Base-by-base conservation (phyloP, 75 land plant species). In the Gnetum montanum region DNA sequence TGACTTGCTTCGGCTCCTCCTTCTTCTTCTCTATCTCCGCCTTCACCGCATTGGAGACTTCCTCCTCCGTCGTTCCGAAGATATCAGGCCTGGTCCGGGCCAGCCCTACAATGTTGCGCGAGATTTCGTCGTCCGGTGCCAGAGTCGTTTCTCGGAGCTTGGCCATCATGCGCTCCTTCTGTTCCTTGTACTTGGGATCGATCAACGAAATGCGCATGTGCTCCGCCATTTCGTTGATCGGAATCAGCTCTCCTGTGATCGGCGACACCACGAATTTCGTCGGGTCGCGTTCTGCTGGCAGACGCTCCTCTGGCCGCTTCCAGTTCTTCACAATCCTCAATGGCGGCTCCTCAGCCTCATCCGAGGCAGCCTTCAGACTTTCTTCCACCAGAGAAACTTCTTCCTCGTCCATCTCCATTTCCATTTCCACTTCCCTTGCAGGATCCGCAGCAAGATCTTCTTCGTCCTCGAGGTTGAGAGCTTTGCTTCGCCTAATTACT, bases 181-280 rank as follows among this genome's bases (percentile, higher is more conserved):
- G 98, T 67, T 93, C 98, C 74, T 93, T 93, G 78, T 89, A 93
- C 54, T 93, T 93, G 25, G 98, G 98, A 66, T 93, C 98, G 27
- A 93, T 93, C 4, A 93, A 75, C 16, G 98, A 89, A 59, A 93
- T 89, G n/a, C 98, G 77, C 90, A 93, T 89, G 60, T 93, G 98
- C 58, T 93, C 98, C n/a, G 90, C 94, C 94, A 88, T 88, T 76
- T 93, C 96, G 58, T 65, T 85, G 28, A 89, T 77, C 1, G 90
- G 98, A 59, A 93, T 83, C 22, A 85, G 62, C 65, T 93, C 98
- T 1, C 75, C 75, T 6, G 98, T 93, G 36, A 93, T 93, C 3
- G 98, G 98, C 3, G 95, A 89, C 40, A 85, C 70, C 45, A 76
- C 87, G 75, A 64, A 76, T 61, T 85, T 89, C 6, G 84, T 76